Percentiles rank a stretch among this genome's conserved stretches.
phyloP scores from a whole-genome alignment of 2,329 filamentous ascomycete species.

The Exophiala oligosperma region DNA sequence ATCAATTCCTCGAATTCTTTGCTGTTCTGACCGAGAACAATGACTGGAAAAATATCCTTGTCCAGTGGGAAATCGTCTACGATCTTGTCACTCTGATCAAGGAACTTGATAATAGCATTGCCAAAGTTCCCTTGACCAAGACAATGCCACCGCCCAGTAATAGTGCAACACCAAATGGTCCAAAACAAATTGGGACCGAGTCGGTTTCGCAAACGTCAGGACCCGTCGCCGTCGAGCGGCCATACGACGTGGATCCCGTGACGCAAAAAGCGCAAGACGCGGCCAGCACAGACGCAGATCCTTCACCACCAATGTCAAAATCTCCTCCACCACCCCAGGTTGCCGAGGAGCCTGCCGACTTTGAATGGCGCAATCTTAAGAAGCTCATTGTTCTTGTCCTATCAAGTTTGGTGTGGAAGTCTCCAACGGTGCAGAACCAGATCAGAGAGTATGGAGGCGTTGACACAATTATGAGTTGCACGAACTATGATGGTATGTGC shows the following conservation, averaged over 20 bases:
- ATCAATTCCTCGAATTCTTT: conserved; percentile 92
- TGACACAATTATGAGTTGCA: conserved; percentile 84
- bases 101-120: conserved; percentile 83
- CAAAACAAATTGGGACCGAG: conserved; percentile 11
- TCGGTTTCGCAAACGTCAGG: conserved; percentile 34
- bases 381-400: conserved; percentile 89
- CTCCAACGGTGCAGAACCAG: conserved; percentile 80
- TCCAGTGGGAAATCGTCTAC: conserved; percentile 88
- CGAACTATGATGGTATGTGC: conserved; percentile 75
- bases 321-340: conserved; percentile 47
- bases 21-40: conserved; percentile 83
- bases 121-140: conserved; percentile 64
- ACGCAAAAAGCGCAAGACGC: conserved; percentile 1
- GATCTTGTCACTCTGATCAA: conserved; percentile 85
- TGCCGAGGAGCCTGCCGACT: conserved; percentile 64
- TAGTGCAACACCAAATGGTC: conserved; percentile 5
- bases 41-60: conserved; percentile 78
- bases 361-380: conserved; percentile 81
- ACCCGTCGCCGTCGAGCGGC: conserved; percentile 61
- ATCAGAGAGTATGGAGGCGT: conserved; percentile 83
- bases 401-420: conserved; percentile 85
- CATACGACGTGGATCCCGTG: conserved; percentile 52
- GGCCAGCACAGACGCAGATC: conserved; percentile 7
- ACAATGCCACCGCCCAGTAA: conserved; percentile 14
- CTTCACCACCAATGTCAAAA: conserved; percentile 36